A percentile compares a stretch with the other conserved stretches of the same genome.
phyloP scores from a whole-genome alignment of 2,329 filamentous ascomycete genomes.

The Beauveria sp. region DNA sequence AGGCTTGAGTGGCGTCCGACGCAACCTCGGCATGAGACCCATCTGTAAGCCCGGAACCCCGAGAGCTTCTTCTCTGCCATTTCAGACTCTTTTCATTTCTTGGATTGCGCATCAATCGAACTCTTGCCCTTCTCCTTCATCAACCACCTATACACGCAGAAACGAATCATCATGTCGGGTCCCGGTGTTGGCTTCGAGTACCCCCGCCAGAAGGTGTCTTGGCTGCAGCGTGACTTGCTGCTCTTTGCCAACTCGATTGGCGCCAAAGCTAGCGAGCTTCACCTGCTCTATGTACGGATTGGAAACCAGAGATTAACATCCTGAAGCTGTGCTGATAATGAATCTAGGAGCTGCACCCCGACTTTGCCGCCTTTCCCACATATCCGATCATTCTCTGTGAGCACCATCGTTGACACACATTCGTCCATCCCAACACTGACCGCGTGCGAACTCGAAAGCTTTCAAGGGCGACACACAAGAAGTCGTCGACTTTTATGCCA shows the following conservation, averaged over 20 bases:
- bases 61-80: background rate
- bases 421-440: constrained; percentile 4
- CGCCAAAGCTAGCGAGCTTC: constrained; percentile 75
- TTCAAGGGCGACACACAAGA: constrained; percentile 74
- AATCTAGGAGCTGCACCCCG: constrained; percentile 71
- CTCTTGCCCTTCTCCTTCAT: background rate
- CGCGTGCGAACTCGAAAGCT: constrained; percentile 29
- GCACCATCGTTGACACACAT: constrained; percentile 18
- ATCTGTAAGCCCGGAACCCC: constrained; percentile 5
- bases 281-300: constrained; percentile 73
- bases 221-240: constrained; percentile 80
- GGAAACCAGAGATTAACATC: background rate
- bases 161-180: constrained; percentile 27
- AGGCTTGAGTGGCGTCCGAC: background rate
- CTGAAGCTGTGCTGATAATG: background rate
- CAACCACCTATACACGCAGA: background rate
- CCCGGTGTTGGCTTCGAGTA: constrained; percentile 71
- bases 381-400: constrained; percentile 74
- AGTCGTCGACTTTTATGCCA: constrained; percentile 76
- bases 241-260: constrained; percentile 90
- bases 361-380: constrained; percentile 83
- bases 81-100: background rate
- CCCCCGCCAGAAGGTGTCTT: constrained; percentile 66
- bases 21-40: constrained; percentile 10
- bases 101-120: background rate